Evolutionary conservation across 2,329 filamentous ascomycete species (phyloP), one percentile per base, ranked within the genome.

Genomic region (Grosmannia penicillata): DNA sequence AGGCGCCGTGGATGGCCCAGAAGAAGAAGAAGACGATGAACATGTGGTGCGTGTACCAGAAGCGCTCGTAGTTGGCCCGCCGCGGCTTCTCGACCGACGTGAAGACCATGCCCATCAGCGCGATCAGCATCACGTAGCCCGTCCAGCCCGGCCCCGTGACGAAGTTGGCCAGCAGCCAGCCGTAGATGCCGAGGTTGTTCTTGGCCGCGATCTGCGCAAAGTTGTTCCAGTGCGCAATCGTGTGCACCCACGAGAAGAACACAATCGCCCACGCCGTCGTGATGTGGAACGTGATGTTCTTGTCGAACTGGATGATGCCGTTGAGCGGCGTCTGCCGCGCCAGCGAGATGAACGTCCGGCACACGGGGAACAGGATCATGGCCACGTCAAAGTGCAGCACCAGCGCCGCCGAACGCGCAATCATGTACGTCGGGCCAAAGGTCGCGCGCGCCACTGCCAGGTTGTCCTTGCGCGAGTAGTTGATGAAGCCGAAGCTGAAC

Each of bases 1-100:
- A 91, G 21, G 81, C 80, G 42, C 83, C 84, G 58, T 93, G 84
- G 51, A 89, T 72, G n/a, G 82, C 78, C 82, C 83, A 91, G 67
- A 91, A 87, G 49, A 89, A 66, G 64, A 91, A 91, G 69, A 91
- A 91, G 46, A 89, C 53, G 58, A 89, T 74, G 56, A 91, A 91
- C 56, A 91, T 72, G 62, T 91, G 84, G 59, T 93, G 83, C 2
- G 80, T 84, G 57, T 86, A 87, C 83, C 84, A 93, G 66, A 91
- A 93, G 21, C 82, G 79, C 57, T 89, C 83, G 56, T 84, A 89
- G 62, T 91, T 87, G 44, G 79, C 78, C 38, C 82, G 75, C 36
- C 82, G 72, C 9, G 76, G 74, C 63, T 82, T 83, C 60, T 89
- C 82, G 13, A 82, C 64, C 8, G 82, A 84, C 0, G 83, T 91